phyloP scores from a whole-genome alignment of 345 rosid species.

The Brassica napus region DNA sequence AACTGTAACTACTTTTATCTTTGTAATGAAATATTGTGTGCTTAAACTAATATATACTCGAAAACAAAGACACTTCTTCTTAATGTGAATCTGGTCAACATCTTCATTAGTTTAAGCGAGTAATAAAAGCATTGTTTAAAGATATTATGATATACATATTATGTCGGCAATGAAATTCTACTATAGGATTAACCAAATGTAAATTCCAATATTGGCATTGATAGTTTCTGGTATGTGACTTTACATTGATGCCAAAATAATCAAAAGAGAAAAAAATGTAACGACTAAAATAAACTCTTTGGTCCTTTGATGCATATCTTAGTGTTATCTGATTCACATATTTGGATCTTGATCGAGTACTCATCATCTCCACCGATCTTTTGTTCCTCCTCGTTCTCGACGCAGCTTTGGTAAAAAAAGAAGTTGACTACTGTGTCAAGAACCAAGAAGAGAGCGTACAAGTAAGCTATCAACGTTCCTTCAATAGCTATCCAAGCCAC shows the following conservation, averaged over 20 bases:
- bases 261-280: not conserved
- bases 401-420: slow-evolving; percentile 63
- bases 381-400: slow-evolving; percentile 29
- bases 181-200: slow-evolving; percentile 37
- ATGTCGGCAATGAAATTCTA: slow-evolving; percentile 33
- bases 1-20: slow-evolving; percentile 6
- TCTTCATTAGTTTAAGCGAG: slow-evolving; percentile 10
- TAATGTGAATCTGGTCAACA: slow-evolving; percentile 7
- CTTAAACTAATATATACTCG: slow-evolving; percentile 9
- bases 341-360: slow-evolving; percentile 42
- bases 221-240: slow-evolving; percentile 27
- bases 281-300: slow-evolving; percentile 15
- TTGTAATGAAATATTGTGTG: slow-evolving; percentile 3
- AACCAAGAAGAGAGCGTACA: slow-evolving; percentile 67
- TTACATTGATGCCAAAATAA: slow-evolving; percentile 17
- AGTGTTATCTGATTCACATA: slow-evolving; percentile 36
- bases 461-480: slow-evolving; percentile 63
- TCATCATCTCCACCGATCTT: slow-evolving; percentile 35
- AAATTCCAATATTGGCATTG: slow-evolving; percentile 19
- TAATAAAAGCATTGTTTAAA: not conserved
- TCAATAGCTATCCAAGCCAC: slow-evolving; percentile 44
- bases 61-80: not conserved
- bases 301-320: slow-evolving; percentile 27
- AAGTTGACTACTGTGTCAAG: slow-evolving; percentile 64
- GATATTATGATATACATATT: not conserved